phyloP scores from a whole-genome alignment of 2,329 filamentous ascomycete genomes.

The Botrytis deweyae region DNA sequence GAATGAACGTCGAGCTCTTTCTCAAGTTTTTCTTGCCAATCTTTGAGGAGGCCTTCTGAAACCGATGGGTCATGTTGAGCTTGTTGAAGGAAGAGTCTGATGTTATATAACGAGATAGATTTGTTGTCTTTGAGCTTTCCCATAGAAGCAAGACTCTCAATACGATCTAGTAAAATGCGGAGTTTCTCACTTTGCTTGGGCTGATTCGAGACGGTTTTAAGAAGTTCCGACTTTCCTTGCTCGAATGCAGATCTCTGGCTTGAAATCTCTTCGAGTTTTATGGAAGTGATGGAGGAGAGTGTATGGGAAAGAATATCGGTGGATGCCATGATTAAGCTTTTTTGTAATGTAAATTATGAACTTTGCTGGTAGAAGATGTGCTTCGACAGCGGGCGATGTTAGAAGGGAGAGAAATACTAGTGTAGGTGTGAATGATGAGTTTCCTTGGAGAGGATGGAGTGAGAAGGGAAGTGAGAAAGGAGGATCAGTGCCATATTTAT shows the following conservation, averaged over 20 bases:
- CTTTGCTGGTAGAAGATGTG: neutral
- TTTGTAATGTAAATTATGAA: neutral
- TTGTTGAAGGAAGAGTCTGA: conserved; percentile 52
- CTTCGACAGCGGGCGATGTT: neutral
- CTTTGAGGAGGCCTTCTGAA: conserved; percentile 45
- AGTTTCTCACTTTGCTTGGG: conserved; percentile 39
- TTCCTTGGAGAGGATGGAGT: neutral
- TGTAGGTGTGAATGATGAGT: neutral
- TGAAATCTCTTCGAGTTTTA: conserved; percentile 55
- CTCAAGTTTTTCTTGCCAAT: conserved; percentile 49
- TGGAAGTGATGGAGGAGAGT: conserved; percentile 53
- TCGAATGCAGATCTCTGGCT: conserved; percentile 51
- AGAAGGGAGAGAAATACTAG: neutral
- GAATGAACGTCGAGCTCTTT: conserved; percentile 48
- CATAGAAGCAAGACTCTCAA: conserved; percentile 41
- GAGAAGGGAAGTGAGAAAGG: neutral
- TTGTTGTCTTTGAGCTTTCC: conserved; percentile 31
- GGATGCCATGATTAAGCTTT: conserved; percentile 38
- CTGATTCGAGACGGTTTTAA: conserved; percentile 38
- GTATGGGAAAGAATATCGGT: conserved; percentile 49
- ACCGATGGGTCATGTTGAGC: conserved; percentile 53
- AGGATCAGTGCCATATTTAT: neutral
- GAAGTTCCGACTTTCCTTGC: conserved; percentile 45
- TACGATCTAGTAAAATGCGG: conserved; percentile 40
- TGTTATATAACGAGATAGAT: conserved; percentile 39